Percentiles rank a stretch among this genome's conserved stretches.
Conservation (phyloP, 225 moss, liverwort and hornwort species). For the Marchantia polymorpha region DNA sequence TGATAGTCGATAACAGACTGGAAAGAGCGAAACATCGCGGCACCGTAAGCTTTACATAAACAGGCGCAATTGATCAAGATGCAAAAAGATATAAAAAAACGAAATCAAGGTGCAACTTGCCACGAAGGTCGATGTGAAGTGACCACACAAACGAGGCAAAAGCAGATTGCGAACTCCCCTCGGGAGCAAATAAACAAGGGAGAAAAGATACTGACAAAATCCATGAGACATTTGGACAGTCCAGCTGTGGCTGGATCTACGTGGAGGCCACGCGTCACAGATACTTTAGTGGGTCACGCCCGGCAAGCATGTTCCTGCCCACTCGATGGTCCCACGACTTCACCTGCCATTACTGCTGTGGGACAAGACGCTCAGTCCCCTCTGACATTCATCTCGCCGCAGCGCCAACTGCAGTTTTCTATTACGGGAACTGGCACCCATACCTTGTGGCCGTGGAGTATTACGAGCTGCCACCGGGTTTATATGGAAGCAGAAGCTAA, state of each 20-base stretch:
- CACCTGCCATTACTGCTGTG: neutral
- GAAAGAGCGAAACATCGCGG: too few relatives aligned
- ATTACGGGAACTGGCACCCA: neutral
- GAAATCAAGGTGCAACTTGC: too few relatives aligned
- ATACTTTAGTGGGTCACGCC: neutral
- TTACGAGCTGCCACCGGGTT: neutral
- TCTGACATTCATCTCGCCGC: neutral
- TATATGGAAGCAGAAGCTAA: neutral
- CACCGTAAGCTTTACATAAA: too few relatives aligned
- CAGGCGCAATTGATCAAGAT: too few relatives aligned
- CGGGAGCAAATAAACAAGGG: neutral
- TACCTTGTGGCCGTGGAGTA: neutral
- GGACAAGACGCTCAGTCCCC: neutral
- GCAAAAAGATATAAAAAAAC: too few relatives aligned
- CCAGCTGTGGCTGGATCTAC: neutral
- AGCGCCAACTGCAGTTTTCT: neutral
- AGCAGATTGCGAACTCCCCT: too few relatives aligned
- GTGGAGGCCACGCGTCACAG: neutral
- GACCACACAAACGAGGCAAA: too few relatives aligned
- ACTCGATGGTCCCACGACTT: constrained; percentile 2
- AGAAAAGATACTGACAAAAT: constrained; percentile 8
- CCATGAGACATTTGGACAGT: neutral
- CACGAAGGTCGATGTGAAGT: too few relatives aligned
- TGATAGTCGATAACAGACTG: too few relatives aligned
- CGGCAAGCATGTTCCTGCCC: neutral